Evolutionary conservation across 768 basidiomycete species (phyloP), one percentile per base, ranked within the genome.

Genomic region (Butyriboletus loyo): DNA sequence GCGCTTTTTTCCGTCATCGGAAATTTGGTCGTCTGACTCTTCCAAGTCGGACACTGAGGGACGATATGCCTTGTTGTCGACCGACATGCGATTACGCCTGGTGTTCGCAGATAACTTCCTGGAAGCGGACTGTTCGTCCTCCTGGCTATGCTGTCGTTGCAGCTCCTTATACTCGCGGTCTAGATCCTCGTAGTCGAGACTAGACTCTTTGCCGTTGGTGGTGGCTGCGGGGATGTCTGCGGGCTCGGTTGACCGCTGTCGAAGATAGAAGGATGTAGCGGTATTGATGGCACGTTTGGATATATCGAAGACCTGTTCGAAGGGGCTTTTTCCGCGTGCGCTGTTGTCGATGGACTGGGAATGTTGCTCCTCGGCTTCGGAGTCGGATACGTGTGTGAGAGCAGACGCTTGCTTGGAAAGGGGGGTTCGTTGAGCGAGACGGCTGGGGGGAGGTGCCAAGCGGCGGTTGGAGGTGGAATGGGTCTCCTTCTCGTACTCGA

Each of bases 1-100:
- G 66, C 77, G 77, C 63, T 75, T 77, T 59, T 74, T 76, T 52
- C 76, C 83, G 46, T 72, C 74, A 28, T 76, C 81, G 24, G 79
- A 80, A 30, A 78, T 75, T 44, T 81, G 80, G 45, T 85, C 83
- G 31, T 83, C 85, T 7, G 84, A 83, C 8, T 80, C 78, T 36
- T 89, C 88, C 31, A 81, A 59, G 57, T 87, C 87, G 8, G 84
- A 86, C 50, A 68, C 66, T 1, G 82, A 70, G 19, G 90, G 90
- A 48, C 79, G 79, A 61, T 92, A 93, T 1, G 90, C 90, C 66
- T 87, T 89, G 71, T 92, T 90, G 66, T 92, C 91, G 22, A 73
- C 62, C 0, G 86, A 87, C 55, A 90, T 88, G 30, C 85, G 81
- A 59, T 77, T 78, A 24, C 83, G 80, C 64, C 75, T 80, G 55